phyloP scores from a whole-genome alignment of 345 rosid species.

The Citrus trifoliata region DNA sequence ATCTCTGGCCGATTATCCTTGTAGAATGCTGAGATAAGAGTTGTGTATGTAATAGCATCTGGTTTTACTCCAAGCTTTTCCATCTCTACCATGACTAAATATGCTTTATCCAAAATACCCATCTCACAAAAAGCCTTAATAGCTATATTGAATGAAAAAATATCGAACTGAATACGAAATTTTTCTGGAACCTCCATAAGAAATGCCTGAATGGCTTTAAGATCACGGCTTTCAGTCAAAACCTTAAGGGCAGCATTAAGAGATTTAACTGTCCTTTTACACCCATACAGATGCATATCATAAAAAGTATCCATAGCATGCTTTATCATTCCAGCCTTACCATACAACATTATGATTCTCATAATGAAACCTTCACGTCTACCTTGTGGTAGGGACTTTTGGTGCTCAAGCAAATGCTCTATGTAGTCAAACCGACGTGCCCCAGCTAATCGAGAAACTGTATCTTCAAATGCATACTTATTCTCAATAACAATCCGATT shows the following conservation, averaged over 20 bases:
- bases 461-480: conserved; percentile 70
- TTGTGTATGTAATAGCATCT: conserved; percentile 73
- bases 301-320: conserved; percentile 60
- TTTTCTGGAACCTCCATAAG: conserved; percentile 35
- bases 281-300: conserved; percentile 59
- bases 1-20: conserved; percentile 43
- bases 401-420: conserved; percentile 78
- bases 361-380: conserved; percentile 80
- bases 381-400: conserved; percentile 75
- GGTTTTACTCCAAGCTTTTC: conserved; percentile 57
- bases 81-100: conserved; percentile 48
- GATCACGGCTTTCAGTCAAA: conserved; percentile 46
- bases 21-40: conserved; percentile 68
- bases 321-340: conserved; percentile 72
- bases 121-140: conserved; percentile 56
- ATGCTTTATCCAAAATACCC: conserved; percentile 56
- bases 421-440: conserved; percentile 66
- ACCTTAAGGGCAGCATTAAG: conserved; percentile 70
- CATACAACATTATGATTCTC: conserved; percentile 80
- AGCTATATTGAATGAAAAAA: conserved; percentile 52
- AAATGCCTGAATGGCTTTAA: conserved; percentile 45
- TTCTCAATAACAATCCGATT: conserved; percentile 63
- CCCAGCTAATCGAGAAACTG: conserved; percentile 67
- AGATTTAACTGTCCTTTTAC: conserved; percentile 68
- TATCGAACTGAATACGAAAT: conserved; percentile 47